Evolutionary conservation across 352 stramenopile genomes (phyloP), one percentile per base, ranked within the genome.

Genomic region (Phytophthora aleatoria): DNA sequence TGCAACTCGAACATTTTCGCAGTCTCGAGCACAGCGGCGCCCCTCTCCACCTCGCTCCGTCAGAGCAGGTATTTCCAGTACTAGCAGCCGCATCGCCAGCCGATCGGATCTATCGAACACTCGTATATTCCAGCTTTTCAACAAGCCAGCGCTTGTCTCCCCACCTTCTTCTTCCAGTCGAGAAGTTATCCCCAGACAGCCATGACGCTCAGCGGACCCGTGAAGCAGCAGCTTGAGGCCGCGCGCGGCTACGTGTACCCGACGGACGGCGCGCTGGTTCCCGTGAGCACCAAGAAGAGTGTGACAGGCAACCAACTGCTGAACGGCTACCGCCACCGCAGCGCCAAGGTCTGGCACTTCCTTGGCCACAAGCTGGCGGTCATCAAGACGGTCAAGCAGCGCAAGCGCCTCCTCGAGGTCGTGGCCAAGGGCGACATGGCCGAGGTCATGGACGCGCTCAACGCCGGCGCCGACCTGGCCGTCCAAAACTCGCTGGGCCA

Each of bases 361-460:
- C 66, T 93, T 4, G 85, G 85, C 36, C 85, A 91, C 70, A 90
- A 87, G 63, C 72, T 93, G 33, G 81, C 84, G 16, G 70, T 78
- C 31, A 85, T 93, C 62, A 89, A 83, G 70, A 78, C 79, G 33
- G 68, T 85, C 61, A 89, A 89, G 53, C 69, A 71, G 47, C 77
- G 85, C 62, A 89, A 87, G 63, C 81, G 82, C 39, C 69, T 93
- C 10, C 55, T 90, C 9, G 84, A 91, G 20, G 75, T 87, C 48
- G 79, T 91, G 48, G 65, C 73, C 12, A 74, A 77, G 28, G 85
- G 82, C 47, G 67, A 75, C 43, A 26, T 87, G 20, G 73, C 67
- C 5, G 82, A 90, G 20, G 81, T 91, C 39, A 74, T 86, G 65
- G 82, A 91, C 54, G 69, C 77, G 48, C 77, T 91, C 38, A 75